Base-by-base conservation (phyloP, 345 rosid species). In the Orychophragmus violaceus region DNA sequence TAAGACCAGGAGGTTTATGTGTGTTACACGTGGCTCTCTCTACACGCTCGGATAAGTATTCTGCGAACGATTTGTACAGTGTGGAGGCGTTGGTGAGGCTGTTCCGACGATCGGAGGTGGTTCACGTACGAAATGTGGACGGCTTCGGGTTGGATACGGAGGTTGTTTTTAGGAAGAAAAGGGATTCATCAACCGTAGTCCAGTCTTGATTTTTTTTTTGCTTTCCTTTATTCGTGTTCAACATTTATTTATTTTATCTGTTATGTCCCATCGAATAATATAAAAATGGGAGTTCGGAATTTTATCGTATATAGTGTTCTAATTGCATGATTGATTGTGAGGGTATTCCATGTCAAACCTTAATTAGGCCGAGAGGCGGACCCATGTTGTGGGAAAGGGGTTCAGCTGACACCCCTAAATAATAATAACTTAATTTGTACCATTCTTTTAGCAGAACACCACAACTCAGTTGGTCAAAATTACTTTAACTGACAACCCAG, bases 61-160 rank as follows among this genome's bases (percentile, higher is more conserved):
- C 98, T 49, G 96, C 96, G 0, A 91, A 91, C 42, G 98, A 91
- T 64, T 55, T 91, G 58, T 82, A 54, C 25, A 85, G 85, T 56
- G 74, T 80, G n/a, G 53, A 76, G 19, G 83, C 89, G 53, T 74
- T 89, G 77, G 70, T 84, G 55, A 64, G 59, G 50, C 14, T 91
- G 74, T 87, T 91, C 61, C 74, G 37, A 65, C 58, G 61, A 44
- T 91, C 95, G 49, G 80, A 89, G 29, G 30, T 91, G 52, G 83
- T 91, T 46, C 72, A 75, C 12, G 76, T 81, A 8, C 70, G 91
- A 65, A 84, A 77, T 66, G 82, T 91, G 16, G 95, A 89, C 54
- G 96, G 96, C 27, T 87, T 91, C 56, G 98, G 98, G 49, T 74
- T 91, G 74, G 96, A 91, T 56, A 88, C 91, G 4, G 98, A 91